Conservation (phyloP, 208 protist species). For the Trichomonas vaginalis region DNA sequence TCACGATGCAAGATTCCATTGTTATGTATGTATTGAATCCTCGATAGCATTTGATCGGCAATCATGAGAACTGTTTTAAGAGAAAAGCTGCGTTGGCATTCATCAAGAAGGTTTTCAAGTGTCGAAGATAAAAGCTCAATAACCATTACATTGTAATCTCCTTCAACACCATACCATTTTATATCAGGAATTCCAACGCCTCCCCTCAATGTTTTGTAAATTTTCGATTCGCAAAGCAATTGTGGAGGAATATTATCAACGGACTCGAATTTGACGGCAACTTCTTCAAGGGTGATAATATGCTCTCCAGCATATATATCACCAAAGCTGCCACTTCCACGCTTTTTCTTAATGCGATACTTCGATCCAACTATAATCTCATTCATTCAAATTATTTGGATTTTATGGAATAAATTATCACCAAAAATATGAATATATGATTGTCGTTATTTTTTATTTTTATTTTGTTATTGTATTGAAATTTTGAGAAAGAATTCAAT, state of each 20-base stretch:
- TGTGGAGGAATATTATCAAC: slow-evolving; percentile 71
- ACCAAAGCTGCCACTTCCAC: slow-evolving; percentile 88
- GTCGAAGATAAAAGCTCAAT: slow-evolving; percentile 89
- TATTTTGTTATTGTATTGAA: no score
- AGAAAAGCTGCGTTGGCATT: slow-evolving; percentile 64
- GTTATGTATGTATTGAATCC: slow-evolving; percentile 56
- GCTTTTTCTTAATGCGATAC: slow-evolving; percentile 74
- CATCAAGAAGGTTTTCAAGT: slow-evolving; percentile 88
- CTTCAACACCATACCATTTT: slow-evolving; percentile 77
- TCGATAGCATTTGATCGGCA: slow-evolving; percentile 75
- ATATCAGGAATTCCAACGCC: slow-evolving; percentile 77
- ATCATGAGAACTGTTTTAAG: slow-evolving; percentile 95
- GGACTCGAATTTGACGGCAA: slow-evolving; percentile 63
- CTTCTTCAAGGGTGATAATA: slow-evolving; percentile 51
- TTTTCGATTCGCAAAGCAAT: slow-evolving; percentile 81
- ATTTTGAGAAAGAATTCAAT: no score
- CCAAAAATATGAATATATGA: no score
- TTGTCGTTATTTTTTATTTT: no score
- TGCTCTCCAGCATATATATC: slow-evolving; percentile 58
- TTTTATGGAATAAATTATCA: no score
- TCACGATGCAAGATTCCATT: not conserved
- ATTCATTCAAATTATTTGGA: no score
- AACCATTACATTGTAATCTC: slow-evolving; percentile 94
- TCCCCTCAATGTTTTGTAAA: slow-evolving; percentile 65
- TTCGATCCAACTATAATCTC: slow-evolving; percentile 62